These are phyloP conservation scores for Moesziomyces antarcticus DNA, from an alignment of 1,284 basidiomycete genomes.

Conservation along the genomic window DNA sequence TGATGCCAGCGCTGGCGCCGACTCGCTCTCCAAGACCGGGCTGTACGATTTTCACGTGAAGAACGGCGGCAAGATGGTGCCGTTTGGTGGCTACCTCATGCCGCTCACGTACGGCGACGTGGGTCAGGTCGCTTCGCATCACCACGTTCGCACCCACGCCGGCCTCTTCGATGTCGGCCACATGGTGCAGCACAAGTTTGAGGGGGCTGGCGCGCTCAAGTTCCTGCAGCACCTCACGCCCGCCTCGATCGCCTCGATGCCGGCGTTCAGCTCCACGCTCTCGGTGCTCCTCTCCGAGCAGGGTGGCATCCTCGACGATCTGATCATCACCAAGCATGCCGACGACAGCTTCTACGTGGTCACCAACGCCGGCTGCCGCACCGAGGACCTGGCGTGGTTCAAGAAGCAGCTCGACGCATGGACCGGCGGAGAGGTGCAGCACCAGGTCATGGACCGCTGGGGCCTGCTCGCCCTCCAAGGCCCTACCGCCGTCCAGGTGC, in stretches of 20 bases:
- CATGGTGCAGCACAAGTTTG: conserved; percentile 76
- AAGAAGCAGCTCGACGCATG: conserved; percentile 72
- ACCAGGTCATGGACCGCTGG: conserved; percentile 84
- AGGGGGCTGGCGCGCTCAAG: conserved; percentile 69
- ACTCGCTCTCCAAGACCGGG: conserved; percentile 72
- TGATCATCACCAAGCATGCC: conserved; percentile 70
- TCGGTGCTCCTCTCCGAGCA: conserved; percentile 87
- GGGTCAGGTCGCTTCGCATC: conserved; percentile 82
- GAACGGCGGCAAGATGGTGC: conserved; percentile 92
- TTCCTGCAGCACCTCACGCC: conserved; percentile 83
- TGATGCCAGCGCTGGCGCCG: conserved; percentile 31
- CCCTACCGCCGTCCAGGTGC: conserved; percentile 81
- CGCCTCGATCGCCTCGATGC: conserved; percentile 75
- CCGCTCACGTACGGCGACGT: conserved; percentile 81
- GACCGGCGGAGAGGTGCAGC: conserved; percentile 74
- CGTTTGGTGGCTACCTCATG: conserved; percentile 96
- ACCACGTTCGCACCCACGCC: conserved; percentile 83
- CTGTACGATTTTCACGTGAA: conserved; percentile 90
- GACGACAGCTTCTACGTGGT: conserved; percentile 85
- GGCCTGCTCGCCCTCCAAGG: conserved; percentile 93
- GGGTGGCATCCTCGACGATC: conserved; percentile 97
- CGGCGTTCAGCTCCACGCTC: conserved; percentile 77
- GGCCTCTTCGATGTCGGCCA: conserved; percentile 98
- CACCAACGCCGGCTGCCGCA: conserved; percentile 90
- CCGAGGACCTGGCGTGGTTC: conserved; percentile 85